A percentile compares a stretch with the other conserved stretches of the same genome.
Conservation (phyloP, 371 early-diverging fungal species). For the Actinomucor elegans region DNA sequence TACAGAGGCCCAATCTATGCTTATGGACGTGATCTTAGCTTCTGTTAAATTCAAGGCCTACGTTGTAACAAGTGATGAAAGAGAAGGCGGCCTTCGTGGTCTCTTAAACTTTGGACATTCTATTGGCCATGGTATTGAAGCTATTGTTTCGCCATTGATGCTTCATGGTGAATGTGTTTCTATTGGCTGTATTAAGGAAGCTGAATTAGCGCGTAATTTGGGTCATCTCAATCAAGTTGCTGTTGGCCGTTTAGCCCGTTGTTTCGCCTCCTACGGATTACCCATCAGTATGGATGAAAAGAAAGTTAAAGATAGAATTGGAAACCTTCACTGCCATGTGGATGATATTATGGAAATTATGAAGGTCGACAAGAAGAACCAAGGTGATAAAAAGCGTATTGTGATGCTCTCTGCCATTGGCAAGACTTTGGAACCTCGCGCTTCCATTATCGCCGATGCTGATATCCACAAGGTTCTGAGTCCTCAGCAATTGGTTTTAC, state of each 20-base stretch:
- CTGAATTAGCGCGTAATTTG: slow-evolving; percentile 88
- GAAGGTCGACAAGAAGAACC: slow-evolving; percentile 96
- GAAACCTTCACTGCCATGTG: slow-evolving; percentile 68
- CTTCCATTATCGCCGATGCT: slow-evolving; percentile 80
- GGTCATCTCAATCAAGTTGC: slow-evolving; percentile 86
- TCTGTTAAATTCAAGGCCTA: slow-evolving; percentile 92
- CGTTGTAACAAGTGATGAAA: slow-evolving; percentile 94
- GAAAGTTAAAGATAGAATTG: slow-evolving; percentile 64
- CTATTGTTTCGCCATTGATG: slow-evolving; percentile 84
- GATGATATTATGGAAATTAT: slow-evolving; percentile 87
- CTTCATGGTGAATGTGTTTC: slow-evolving; percentile 97
- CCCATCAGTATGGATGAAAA: slow-evolving; percentile 86
- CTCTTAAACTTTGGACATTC: slow-evolving; percentile 97
- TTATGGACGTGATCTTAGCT: slow-evolving; percentile 84
- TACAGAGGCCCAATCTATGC: slow-evolving; percentile 62
- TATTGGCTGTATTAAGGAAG: slow-evolving; percentile 93
- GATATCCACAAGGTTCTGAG: slow-evolving; percentile 82
- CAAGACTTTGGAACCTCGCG: slow-evolving; percentile 78
- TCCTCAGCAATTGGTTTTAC: slow-evolving; percentile 76
- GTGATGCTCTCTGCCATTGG: slow-evolving; percentile 90
- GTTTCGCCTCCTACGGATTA: slow-evolving; percentile 85
- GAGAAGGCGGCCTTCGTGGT: slow-evolving; percentile 93
- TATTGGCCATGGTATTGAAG: slow-evolving; percentile 96
- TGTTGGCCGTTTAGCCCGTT: slow-evolving; percentile 88
- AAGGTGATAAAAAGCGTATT: slow-evolving; percentile 89